phyloP scores from a whole-genome alignment of 305 asterid species.

The Solanum hybrid region DNA sequence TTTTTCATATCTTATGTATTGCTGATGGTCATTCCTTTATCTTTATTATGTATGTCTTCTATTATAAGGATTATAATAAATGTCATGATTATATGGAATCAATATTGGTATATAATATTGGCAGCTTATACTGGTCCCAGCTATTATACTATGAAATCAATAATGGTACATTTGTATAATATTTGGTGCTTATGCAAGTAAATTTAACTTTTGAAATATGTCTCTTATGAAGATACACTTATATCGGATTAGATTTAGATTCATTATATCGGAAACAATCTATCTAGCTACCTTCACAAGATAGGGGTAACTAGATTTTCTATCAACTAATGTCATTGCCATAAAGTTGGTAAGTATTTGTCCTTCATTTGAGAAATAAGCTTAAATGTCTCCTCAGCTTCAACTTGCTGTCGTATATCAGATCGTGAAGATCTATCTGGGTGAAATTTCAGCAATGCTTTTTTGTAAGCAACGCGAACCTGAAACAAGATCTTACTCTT shows the following conservation, averaged over 20 bases:
- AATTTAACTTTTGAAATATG: not conserved
- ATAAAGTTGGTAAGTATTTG: constrained; percentile 28
- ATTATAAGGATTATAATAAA: not conserved
- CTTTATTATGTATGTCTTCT: not conserved
- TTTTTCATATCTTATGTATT: not conserved
- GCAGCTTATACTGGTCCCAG: not conserved
- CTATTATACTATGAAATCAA: not conserved
- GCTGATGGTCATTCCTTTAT: not conserved
- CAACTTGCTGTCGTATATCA: constrained; percentile 67
- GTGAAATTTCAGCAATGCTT: constrained; percentile 72
- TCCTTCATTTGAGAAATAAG: constrained; percentile 73
- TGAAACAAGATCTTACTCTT: constrained; percentile 19
- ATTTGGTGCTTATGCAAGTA: not conserved
- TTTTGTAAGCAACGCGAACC: constrained; percentile 77
- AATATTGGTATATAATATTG: not conserved
- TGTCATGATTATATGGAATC: not conserved
- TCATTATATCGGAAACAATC: not conserved
- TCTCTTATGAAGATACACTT: not conserved
- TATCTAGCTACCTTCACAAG: not conserved
- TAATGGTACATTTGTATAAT: not conserved
- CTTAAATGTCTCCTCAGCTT: constrained; percentile 95
- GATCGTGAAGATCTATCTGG: constrained; percentile 57
- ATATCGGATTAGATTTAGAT: not conserved
- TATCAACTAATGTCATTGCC: not conserved
- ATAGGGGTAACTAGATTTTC: not conserved